Evolutionary conservation across 805 yeast genomes (phyloP).

Genomic region (Metschnikowia gelsemii): DNA sequence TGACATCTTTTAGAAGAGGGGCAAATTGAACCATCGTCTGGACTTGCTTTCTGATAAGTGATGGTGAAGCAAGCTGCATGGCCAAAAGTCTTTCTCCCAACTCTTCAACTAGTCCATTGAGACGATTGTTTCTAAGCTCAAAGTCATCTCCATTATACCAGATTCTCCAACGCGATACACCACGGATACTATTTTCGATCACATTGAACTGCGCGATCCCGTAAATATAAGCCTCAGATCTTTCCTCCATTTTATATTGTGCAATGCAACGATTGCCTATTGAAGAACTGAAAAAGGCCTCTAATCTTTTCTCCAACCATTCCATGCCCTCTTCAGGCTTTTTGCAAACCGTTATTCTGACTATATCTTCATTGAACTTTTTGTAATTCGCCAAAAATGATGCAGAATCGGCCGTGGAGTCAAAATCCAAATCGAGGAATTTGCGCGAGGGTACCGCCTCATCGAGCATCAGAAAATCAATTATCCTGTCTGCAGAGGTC

Average conservation of each 20-base stretch:
- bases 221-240: slow-evolving; percentile 64
- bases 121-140: slow-evolving; percentile 51
- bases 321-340: slow-evolving; percentile 75
- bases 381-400: slow-evolving; percentile 78
- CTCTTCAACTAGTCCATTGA: slow-evolving; percentile 58
- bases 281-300: slow-evolving; percentile 66
- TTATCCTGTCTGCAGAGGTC: slow-evolving; percentile 71
- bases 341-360: slow-evolving; percentile 82
- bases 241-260: slow-evolving; percentile 52
- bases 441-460: slow-evolving; percentile 63
- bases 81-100: slow-evolving; percentile 74
- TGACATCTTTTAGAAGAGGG: slow-evolving; percentile 78
- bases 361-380: slow-evolving; percentile 85
- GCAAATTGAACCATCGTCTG: slow-evolving; percentile 94
- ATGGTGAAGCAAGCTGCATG: slow-evolving; percentile 76
- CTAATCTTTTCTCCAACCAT: slow-evolving; percentile 78
- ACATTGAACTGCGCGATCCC: slow-evolving; percentile 82
- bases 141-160: slow-evolving; percentile 71
- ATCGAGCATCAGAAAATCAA: slow-evolving; percentile 67
- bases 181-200: slow-evolving; percentile 87
- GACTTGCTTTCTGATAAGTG: slow-evolving; percentile 76
- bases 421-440: slow-evolving; percentile 83
- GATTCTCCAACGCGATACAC: slow-evolving; percentile 91
- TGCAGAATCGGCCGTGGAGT: slow-evolving; percentile 74
- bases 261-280: slow-evolving; percentile 65